Conservation (phyloP, 108 stramenopile genomes). For the Pseudonitzschia multiseries region DNA sequence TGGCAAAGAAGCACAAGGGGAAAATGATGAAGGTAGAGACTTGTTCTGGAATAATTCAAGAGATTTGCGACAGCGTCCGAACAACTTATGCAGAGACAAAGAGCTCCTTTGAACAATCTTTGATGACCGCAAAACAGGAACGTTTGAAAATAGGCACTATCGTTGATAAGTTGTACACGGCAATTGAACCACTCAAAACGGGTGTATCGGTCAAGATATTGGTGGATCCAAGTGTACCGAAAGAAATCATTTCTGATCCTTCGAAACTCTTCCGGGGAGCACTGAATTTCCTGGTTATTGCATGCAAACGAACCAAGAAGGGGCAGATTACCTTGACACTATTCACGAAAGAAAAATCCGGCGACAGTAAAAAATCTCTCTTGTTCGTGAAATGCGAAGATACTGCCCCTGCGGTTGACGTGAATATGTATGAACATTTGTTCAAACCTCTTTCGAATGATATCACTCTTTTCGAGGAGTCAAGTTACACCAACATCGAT, state of each 20-base stretch:
- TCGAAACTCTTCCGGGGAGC: constrained; percentile 63
- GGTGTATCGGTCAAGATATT: constrained; percentile 45
- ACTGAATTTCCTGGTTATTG: constrained; percentile 50
- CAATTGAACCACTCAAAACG: constrained; percentile 49
- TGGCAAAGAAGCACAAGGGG: constrained; percentile 43
- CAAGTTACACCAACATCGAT: background rate
- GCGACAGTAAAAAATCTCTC: background rate
- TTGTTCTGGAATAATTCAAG: constrained; percentile 51
- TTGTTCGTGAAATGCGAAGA: constrained; percentile 46
- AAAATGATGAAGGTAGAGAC: constrained; percentile 37
- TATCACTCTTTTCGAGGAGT: constrained; percentile 6
- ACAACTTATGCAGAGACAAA: constrained; percentile 42
- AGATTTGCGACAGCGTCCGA: constrained; percentile 49
- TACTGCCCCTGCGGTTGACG: constrained; percentile 56
- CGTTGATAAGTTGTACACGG: constrained; percentile 42
- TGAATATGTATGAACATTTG: constrained; percentile 50
- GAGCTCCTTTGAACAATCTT: constrained; percentile 26
- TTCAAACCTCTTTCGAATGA: constrained; percentile 42
- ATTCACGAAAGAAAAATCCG: background rate
- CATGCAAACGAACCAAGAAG: constrained; percentile 25
- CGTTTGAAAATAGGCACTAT: constrained; percentile 35
- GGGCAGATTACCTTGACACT: constrained; percentile 16
- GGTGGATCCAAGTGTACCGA: constrained; percentile 47
- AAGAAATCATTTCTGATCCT: constrained; percentile 47
- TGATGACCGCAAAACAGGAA: constrained; percentile 14